Percentiles rank a stretch among this genome's conserved stretches.
Conservation (phyloP, 768 basidiomycete genomes). For the Leccinellum luteum region DNA sequence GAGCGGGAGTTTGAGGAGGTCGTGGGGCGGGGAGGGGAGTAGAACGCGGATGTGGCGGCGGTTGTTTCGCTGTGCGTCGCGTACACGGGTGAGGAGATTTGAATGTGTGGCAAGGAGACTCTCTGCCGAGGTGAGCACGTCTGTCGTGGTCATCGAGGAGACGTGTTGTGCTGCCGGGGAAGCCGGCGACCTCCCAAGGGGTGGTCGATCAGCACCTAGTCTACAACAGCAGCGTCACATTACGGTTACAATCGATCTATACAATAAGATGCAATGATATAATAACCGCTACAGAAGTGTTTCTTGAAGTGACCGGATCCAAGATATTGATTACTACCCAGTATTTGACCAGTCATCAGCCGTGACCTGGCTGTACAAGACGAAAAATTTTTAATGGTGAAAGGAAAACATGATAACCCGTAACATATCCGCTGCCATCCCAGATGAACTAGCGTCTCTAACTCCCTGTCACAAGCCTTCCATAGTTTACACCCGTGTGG, state of each 20-base stretch:
- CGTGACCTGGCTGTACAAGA: not conserved
- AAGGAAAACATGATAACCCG: no score
- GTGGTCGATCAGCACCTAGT: no score
- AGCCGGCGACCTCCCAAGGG: no score
- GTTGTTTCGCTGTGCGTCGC: slow-evolving; percentile 53
- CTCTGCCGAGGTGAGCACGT: slow-evolving; percentile 61
- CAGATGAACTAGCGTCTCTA: no score
- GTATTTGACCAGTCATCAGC: not conserved
- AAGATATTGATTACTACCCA: no score
- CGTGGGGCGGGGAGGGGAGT: slow-evolving; percentile 53
- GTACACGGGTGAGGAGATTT: slow-evolving; percentile 55
- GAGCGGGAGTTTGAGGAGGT: slow-evolving; percentile 54
- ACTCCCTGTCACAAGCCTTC: not conserved
- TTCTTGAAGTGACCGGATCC: no score
- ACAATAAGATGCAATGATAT: no score
- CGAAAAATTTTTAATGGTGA: no score
- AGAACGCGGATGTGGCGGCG: slow-evolving; percentile 56
- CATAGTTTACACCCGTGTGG: not conserved
- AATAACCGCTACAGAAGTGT: no score
- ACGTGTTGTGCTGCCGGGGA: not conserved
- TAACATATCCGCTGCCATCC: no score
- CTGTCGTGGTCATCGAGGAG: slow-evolving; percentile 33
- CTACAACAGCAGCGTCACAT: no score
- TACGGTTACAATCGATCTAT: no score
- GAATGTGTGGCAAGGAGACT: slow-evolving; percentile 60